Percentiles rank a stretch among this genome's conserved stretches.
Conservation (phyloP, 768 basidiomycete species). For the Cystofilobasidium ferigula region DNA sequence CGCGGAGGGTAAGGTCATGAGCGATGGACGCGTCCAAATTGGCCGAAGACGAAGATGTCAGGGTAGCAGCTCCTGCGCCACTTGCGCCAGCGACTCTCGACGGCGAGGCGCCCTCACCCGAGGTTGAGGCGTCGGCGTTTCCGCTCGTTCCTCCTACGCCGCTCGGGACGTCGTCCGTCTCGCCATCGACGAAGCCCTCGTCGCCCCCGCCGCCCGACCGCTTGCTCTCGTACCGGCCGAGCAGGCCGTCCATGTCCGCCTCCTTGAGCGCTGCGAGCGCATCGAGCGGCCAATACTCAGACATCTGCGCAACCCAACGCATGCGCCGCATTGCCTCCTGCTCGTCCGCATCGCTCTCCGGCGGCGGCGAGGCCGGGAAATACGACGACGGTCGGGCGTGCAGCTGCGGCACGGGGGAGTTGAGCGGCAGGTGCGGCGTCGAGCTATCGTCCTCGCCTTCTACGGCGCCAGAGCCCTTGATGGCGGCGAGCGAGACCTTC, state of each 20-base stretch:
- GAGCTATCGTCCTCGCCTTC: constrained; percentile 21
- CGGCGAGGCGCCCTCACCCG: not conserved
- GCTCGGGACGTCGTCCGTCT: not conserved
- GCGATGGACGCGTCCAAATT: not conserved
- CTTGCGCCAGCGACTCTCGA: too few relatives aligned
- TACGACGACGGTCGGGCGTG: constrained; percentile 9
- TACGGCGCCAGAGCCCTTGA: not conserved
- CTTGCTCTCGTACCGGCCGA: constrained; percentile 36
- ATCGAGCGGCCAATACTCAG: constrained; percentile 87
- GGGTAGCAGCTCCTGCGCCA: too few relatives aligned
- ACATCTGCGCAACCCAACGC: constrained; percentile 89
- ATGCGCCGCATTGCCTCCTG: constrained; percentile 52
- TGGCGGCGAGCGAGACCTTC: not conserved
- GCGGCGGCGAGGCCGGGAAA: constrained; percentile 16
- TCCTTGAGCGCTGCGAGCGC: constrained; percentile 59
- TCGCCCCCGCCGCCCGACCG: constrained; percentile 14
- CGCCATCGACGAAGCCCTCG: constrained; percentile 11
- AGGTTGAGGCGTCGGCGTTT: not conserved
- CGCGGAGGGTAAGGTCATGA: constrained; percentile 23
- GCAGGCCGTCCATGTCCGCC: constrained; percentile 55
- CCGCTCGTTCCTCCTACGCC: not conserved
- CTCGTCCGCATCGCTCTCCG: constrained; percentile 26
- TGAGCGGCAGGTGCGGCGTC: constrained; percentile 33
- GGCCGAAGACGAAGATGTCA: not conserved
- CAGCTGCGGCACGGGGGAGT: constrained; percentile 40